These are phyloP conservation scores for Schwanniomyces yamadae DNA, from an alignment of 805 yeast genomes.

Conservation along the genomic window DNA sequence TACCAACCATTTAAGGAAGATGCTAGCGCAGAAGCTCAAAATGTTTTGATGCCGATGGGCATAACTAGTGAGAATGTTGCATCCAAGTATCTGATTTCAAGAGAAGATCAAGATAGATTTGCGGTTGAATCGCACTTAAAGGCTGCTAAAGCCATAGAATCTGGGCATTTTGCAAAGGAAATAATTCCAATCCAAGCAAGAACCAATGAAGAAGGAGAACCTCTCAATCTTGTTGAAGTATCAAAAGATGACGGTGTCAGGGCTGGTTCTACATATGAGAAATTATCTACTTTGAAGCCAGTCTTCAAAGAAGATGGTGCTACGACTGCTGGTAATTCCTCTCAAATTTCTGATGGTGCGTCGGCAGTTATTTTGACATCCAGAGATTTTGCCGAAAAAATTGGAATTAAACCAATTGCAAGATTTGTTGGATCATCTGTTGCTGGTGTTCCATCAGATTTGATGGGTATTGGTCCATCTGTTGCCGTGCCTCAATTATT, in stretches of 20 bases:
- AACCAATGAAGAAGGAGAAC: conserved; percentile 9
- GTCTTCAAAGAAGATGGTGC: conserved; percentile 29
- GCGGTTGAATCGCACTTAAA: conserved; percentile 23
- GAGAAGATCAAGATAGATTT: conserved; percentile 26
- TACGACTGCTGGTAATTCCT: conserved; percentile 38
- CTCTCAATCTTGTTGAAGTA: conserved; percentile 9
- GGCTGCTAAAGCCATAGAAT: conserved; percentile 21
- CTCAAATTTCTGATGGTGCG: conserved; percentile 38
- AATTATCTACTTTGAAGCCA: conserved; percentile 28
- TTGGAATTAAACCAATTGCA: conserved; percentile 31
- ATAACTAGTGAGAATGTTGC: conserved; percentile 28
- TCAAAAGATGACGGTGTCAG: conserved; percentile 32
- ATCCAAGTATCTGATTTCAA: conserved; percentile 19
- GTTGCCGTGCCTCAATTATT: conserved; percentile 29
- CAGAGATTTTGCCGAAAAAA: conserved; percentile 30
- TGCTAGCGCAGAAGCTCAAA: conserved; percentile 22
- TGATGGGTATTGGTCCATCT: conserved; percentile 39
- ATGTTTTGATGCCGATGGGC: conserved; percentile 33
- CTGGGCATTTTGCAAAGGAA: conserved; percentile 24
- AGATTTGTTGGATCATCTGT: conserved; percentile 29
- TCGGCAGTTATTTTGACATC: conserved; percentile 34
- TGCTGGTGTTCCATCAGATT: conserved; percentile 33
- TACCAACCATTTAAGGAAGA: conserved; percentile 16
- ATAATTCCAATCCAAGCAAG: conserved; percentile 16
- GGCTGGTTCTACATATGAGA: conserved; percentile 21